Conservation (phyloP, 2,329 filamentous ascomycete species). For the Lachnellula subtilissima region DNA sequence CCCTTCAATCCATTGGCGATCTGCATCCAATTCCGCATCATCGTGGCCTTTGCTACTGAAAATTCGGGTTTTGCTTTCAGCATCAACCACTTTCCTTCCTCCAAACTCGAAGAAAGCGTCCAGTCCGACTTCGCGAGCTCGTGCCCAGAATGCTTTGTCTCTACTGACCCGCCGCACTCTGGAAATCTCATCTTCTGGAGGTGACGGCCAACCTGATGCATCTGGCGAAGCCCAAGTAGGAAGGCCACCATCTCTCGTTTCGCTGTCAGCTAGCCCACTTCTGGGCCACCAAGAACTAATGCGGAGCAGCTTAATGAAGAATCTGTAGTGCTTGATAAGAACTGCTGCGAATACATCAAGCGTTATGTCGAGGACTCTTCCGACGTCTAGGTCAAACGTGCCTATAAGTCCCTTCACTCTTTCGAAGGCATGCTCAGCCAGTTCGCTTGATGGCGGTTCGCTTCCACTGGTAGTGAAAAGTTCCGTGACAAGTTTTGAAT, state of each 20-base stretch:
- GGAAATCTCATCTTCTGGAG: constrained; percentile 58
- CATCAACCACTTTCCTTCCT: constrained; percentile 59
- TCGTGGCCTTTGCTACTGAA: constrained; percentile 36
- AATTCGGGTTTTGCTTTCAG: constrained; percentile 45
- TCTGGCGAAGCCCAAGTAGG: constrained; percentile 80
- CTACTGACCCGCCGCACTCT: constrained; percentile 55
- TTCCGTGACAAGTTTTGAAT: constrained; percentile 92
- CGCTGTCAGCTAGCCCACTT: constrained; percentile 45
- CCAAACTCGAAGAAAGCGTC: constrained; percentile 88
- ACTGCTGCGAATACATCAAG: constrained; percentile 93
- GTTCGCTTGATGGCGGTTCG: constrained; percentile 65
- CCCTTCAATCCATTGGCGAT: constrained; percentile 69
- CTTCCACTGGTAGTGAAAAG: constrained; percentile 84
- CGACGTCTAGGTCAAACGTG: constrained; percentile 94
- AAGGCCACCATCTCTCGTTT: constrained; percentile 54
- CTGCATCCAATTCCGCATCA: constrained; percentile 45
- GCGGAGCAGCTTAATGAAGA: constrained; percentile 89
- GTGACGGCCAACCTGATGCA: constrained; percentile 57
- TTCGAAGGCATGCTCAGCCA: constrained; percentile 82
- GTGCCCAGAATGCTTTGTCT: constrained; percentile 75
- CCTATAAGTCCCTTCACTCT: constrained; percentile 91
- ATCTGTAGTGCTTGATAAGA: constrained; percentile 85
- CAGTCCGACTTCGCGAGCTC: constrained; percentile 70
- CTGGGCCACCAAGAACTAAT: constrained; percentile 97
- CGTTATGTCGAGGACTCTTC: constrained; percentile 87